phyloP scores from a whole-genome alignment of 352 stramenopile genomes.

The Globisporangium camurandrum region DNA sequence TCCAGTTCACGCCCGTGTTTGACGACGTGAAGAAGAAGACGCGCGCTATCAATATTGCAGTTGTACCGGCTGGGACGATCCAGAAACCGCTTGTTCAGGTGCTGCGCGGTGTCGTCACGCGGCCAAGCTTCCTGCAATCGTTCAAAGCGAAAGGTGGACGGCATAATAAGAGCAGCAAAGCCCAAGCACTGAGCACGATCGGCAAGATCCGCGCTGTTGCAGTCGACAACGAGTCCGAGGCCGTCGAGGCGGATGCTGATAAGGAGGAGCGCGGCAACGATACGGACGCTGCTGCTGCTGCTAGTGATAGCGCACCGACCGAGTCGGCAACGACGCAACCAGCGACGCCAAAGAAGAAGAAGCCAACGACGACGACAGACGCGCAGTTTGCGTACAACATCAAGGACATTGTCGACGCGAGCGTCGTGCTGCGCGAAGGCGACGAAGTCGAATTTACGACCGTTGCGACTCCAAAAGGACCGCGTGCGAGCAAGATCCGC shows the following conservation, averaged over 20 bases:
- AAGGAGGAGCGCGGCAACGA: constrained; percentile 18
- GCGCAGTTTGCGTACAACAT: constrained; percentile 52
- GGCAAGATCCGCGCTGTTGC: constrained; percentile 41
- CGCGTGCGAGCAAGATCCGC: constrained; percentile 45
- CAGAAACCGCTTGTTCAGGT: constrained; percentile 28
- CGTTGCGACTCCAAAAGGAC: constrained; percentile 31
- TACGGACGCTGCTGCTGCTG: constrained; percentile 9
- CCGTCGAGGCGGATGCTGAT: constrained; percentile 16
- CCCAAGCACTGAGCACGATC: constrained; percentile 33
- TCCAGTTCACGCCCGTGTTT: constrained; percentile 42
- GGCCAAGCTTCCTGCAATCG: constrained; percentile 49
- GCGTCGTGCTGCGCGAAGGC: constrained; percentile 52
- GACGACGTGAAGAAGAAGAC: constrained; percentile 78
- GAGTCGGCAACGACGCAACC: not conserved
- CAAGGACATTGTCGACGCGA: constrained; percentile 49
- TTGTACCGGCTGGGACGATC: constrained; percentile 55
- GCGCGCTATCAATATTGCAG: constrained; percentile 32
- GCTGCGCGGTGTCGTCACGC: constrained; percentile 45
- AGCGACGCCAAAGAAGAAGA: not conserved
- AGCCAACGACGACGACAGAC: constrained; percentile 14
- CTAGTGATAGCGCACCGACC: constrained; percentile 1
- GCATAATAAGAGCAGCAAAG: constrained; percentile 28
- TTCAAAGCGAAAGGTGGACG: constrained; percentile 28
- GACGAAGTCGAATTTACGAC: constrained; percentile 67
- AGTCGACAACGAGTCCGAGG: constrained; percentile 11